phyloP scores from a whole-genome alignment of 139 green algal genomes.

The Tetradesmus obliquus region DNA sequence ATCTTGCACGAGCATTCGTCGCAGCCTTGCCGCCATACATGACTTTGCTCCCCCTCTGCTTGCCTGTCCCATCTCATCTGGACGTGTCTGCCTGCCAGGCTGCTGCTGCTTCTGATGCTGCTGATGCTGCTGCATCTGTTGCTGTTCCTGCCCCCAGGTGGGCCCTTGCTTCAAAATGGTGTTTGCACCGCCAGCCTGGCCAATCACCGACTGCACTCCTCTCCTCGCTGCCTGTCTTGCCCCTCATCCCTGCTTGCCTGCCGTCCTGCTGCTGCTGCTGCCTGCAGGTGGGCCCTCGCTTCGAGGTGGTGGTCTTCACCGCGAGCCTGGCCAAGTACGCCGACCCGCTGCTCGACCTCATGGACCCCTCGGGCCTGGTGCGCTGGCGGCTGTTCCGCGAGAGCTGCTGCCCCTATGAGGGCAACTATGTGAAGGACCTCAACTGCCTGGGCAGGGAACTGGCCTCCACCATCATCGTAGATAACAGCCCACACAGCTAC shows the following conservation, averaged over 20 bases:
- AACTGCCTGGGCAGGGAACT: slow-evolving; percentile 87
- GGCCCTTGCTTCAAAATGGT: too few relatives aligned
- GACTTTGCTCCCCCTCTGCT: too few relatives aligned
- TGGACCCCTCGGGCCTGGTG: slow-evolving; percentile 86
- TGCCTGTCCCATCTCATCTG: too few relatives aligned
- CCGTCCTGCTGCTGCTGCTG: background rate
- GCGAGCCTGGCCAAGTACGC: slow-evolving; percentile 91
- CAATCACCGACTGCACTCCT: too few relatives aligned
- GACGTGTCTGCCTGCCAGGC: too few relatives aligned
- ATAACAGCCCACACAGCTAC: slow-evolving; percentile 98
- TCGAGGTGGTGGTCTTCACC: slow-evolving; percentile 96
- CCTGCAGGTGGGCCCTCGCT: slow-evolving; percentile 70
- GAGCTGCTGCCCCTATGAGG: slow-evolving; percentile 85
- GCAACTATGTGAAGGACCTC: slow-evolving; percentile 83
- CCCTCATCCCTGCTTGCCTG: background rate
- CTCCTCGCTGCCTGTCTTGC: background rate
- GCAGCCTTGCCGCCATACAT: too few relatives aligned
- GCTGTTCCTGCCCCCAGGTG: too few relatives aligned
- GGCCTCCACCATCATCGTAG: slow-evolving; percentile 90
- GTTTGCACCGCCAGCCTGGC: too few relatives aligned
- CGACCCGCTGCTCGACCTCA: slow-evolving; percentile 91
- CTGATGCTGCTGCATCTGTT: background rate
- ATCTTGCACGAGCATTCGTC: too few relatives aligned
- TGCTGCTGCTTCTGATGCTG: background rate
- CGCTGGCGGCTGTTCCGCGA: slow-evolving; percentile 95